These are phyloP conservation scores for Grosmannia penicillata DNA, from an alignment of 2,329 filamentous ascomycete species.

Conservation along the genomic window DNA sequence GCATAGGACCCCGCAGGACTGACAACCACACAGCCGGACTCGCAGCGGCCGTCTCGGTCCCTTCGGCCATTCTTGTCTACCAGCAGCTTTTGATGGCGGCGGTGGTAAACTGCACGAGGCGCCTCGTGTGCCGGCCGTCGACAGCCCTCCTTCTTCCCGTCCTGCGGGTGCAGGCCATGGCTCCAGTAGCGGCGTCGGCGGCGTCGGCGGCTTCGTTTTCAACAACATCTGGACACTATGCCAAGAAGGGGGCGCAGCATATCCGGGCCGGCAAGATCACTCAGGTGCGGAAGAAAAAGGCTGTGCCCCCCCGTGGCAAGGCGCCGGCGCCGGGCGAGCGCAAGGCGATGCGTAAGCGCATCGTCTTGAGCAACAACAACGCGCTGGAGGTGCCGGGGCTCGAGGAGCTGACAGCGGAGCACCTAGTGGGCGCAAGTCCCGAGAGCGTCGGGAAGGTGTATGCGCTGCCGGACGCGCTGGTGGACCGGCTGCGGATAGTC, in stretches of 20 bases:
- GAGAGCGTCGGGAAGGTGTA: slow-evolving; percentile 35
- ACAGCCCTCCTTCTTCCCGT: no score
- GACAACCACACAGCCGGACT: no score
- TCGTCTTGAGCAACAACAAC: slow-evolving; percentile 89
- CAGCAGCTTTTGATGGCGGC: slow-evolving; percentile 3
- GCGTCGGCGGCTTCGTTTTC: slow-evolving; percentile 18
- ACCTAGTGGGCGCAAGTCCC: slow-evolving; percentile 10
- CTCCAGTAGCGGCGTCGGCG: background rate
- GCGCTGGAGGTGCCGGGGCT: slow-evolving; percentile 64
- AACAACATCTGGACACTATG: slow-evolving; percentile 11
- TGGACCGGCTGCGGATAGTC: slow-evolving; percentile 69
- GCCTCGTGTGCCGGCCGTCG: slow-evolving; percentile 6
- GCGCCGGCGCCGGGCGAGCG: slow-evolving; percentile 63
- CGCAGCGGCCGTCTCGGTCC: no score
- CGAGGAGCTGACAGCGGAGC: slow-evolving; percentile 39
- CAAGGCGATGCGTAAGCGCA: slow-evolving; percentile 73
- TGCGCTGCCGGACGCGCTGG: slow-evolving; percentile 49
- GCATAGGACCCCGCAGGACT: background rate
- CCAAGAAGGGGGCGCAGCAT: slow-evolving; percentile 9
- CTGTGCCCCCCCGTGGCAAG: slow-evolving; percentile 34
- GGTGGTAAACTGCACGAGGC: slow-evolving; percentile 7
- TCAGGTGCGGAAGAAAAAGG: slow-evolving; percentile 27
- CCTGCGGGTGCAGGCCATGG: background rate
- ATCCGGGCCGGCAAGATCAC: slow-evolving; percentile 25
- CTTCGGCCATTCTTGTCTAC: background rate